A percentile compares a stretch with the other conserved stretches of the same genome.
These are phyloP conservation scores for Magnusiomyces tetraspermus DNA, from an alignment of 1,139 yeast genomes.

Conservation along the genomic window DNA sequence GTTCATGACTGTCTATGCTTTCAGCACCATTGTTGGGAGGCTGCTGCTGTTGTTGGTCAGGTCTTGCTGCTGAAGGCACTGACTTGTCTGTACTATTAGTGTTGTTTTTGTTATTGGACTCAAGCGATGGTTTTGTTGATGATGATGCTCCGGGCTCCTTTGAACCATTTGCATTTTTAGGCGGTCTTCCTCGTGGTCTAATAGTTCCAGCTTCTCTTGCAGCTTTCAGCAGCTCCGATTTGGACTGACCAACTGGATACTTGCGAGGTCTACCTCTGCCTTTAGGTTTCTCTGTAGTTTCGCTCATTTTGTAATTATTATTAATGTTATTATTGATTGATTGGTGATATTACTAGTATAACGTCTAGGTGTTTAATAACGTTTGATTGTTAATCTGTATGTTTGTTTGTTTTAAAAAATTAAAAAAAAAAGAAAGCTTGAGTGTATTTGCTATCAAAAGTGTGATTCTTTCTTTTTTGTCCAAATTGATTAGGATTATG, in stretches of 20 bases:
- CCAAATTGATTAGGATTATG: no score
- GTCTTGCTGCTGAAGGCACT: not conserved
- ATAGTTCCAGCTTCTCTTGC: conserved; percentile 12
- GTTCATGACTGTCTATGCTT: no score
- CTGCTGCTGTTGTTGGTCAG: no score
- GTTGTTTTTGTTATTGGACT: not conserved
- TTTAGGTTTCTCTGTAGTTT: not conserved
- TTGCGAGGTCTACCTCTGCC: conserved; percentile 15
- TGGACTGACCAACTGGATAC: conserved; percentile 15
- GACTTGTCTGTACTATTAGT: not conserved
- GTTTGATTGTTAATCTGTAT: not conserved
- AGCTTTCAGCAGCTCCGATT: conserved; percentile 11
- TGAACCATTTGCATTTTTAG: conserved; percentile 4
- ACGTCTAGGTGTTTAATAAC: not conserved
- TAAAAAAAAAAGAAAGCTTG: no score
- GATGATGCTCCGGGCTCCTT: not conserved
- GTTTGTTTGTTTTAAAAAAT: no score
- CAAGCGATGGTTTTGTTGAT: not conserved
- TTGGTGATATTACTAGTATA: not conserved
- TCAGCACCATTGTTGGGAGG: no score
- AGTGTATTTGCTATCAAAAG: no score
- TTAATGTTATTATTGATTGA: not conserved
- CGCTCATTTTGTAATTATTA: not conserved
- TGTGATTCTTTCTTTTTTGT: no score
- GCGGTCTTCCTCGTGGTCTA: conserved; percentile 14